Evolutionary conservation across 2,329 filamentous ascomycete genomes (phyloP).

Genomic region (Aspergillus ibericus): DNA sequence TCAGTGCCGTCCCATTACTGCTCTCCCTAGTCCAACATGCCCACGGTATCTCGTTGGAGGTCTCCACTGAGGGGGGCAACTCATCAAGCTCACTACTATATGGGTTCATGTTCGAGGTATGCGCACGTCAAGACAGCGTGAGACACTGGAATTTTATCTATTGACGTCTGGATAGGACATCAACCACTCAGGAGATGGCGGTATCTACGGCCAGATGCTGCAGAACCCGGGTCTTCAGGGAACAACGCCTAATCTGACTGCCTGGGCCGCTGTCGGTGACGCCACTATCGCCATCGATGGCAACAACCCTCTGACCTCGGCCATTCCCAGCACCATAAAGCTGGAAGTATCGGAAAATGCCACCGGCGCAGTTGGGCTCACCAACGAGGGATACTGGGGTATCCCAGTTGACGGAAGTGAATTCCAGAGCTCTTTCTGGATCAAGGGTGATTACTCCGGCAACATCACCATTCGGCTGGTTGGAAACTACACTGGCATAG

Average conservation of each 20-base stretch:
- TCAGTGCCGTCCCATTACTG: constrained; percentile 4
- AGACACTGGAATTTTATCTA: neutral
- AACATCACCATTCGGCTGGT: constrained; percentile 20
- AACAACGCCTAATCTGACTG: constrained; percentile 45
- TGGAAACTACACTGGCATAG: constrained; percentile 16
- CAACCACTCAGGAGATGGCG: constrained; percentile 69
- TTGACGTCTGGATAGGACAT: constrained; percentile 50
- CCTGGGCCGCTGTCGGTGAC: constrained; percentile 48
- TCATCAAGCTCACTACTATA: constrained; percentile 41
- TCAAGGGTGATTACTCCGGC: constrained; percentile 23
- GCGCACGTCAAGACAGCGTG: neutral
- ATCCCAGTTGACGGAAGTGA: constrained; percentile 23
- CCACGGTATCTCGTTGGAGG: constrained; percentile 9
- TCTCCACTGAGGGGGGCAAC: constrained; percentile 36
- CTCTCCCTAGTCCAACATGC: constrained; percentile 3
- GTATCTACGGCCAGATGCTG: constrained; percentile 70
- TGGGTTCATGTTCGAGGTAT: constrained; percentile 47
- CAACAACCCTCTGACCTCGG: constrained; percentile 52
- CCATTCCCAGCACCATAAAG: constrained; percentile 54
- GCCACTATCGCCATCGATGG: constrained; percentile 51
- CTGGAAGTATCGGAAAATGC: constrained; percentile 28
- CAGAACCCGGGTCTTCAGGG: constrained; percentile 70
- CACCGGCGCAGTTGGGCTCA: constrained; percentile 35
- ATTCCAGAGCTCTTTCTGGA: constrained; percentile 25
- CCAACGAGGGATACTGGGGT: constrained; percentile 43